Base-by-base conservation (phyloP, 2,329 filamentous ascomycete genomes). In the Pseudogymnoascus sp. region DNA sequence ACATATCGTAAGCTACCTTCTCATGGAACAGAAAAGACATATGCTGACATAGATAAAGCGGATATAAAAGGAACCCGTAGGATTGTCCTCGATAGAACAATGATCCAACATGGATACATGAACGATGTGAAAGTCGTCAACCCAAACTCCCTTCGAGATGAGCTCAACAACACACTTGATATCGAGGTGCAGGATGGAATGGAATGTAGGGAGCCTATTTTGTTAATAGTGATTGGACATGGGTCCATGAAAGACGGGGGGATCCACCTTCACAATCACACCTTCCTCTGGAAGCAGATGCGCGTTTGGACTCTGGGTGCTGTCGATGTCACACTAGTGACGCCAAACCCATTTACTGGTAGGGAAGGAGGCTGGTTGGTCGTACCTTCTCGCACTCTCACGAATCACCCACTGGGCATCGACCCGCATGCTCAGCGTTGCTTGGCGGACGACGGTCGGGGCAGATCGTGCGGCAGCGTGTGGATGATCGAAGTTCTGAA, bases 351-450 rank as follows among this genome's bases (percentile, higher is more conserved):
- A 31, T 52, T 52, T n/a, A 5, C 45, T 52, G 45, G 27, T 31
- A 52, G 27, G 45, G 45, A 52, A 52, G 45, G 45, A 52, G 45
- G 45, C n/a, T 52, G 45, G 45, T 3, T 52, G 45, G 45, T 52
- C 45, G n/a, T 52, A 52, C 45, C 45, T 52, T 52, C 45, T 8
- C 45, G 45, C 4, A 31, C 12, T 18, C 45, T 52, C 15, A 15
- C 9, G n/a, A 52, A 52, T 12, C 45, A 31, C 27, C 45, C 45
- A 18, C 45, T 52, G 45, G 18, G 29, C 27, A n/a, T n/a, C n/a
- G 27, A 52, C 8, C 45, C 45, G 1, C 29, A 31, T 13, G 13
- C 13, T 6, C 25, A 52, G 13, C 45, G 45, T 52, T 9, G 45
- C 45, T 5, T 52, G 7, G 45, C 45, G 7, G 45, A 52, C 13